Base-by-base conservation (phyloP, 2,329 filamentous ascomycete genomes). In the Penicillium brasilianum region DNA sequence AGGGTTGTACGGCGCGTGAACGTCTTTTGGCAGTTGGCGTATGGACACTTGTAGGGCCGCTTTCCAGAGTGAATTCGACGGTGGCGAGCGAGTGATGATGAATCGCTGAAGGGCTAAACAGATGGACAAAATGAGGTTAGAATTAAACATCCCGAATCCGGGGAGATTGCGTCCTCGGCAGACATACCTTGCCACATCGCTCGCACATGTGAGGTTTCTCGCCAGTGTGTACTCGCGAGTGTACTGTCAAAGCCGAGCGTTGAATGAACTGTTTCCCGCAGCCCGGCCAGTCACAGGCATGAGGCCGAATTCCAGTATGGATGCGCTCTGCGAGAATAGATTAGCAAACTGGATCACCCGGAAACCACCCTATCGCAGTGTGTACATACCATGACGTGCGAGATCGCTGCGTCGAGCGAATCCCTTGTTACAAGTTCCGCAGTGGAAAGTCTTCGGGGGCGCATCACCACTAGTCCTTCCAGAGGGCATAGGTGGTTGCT, bases 171-270 rank as follows among this genome's bases (percentile, higher is more conserved):
- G 25, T 6, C 25, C 11, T 20, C 4, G n/a, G 16, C 11, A 46
- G 18, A n/a, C 85, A 72, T 83, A 97, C 93, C 89, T 98, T 98
- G 76, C 92, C 92, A 77, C 95, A 98, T 65, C 91, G 88, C 79
- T 97, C 95, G 75, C 95, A 99, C 88, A 95, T 94, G 72, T 99
- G 95, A 54, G 95, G 95, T 80, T 99, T 99, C 81, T 98, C 95
- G 66, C 95, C 95, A 1, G 95, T 98, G 78, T 99, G 95, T 20
- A 97, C 93, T 69, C 95, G 90, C 73, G 91, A 89, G 77, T 98
- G 95, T 8, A 99, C 95, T 0, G 95, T 99, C 76, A 99, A 81
- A 22, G 95, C 95, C 30, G 93, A 97, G 59, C 95, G 87, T 78
- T 99, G 95, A 69, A 99, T 99, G 76, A 99, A 99, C 74, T 94